Evolutionary conservation across 208 protist genomes (phyloP).

Genomic region (Leishmania tarentolae): DNA sequence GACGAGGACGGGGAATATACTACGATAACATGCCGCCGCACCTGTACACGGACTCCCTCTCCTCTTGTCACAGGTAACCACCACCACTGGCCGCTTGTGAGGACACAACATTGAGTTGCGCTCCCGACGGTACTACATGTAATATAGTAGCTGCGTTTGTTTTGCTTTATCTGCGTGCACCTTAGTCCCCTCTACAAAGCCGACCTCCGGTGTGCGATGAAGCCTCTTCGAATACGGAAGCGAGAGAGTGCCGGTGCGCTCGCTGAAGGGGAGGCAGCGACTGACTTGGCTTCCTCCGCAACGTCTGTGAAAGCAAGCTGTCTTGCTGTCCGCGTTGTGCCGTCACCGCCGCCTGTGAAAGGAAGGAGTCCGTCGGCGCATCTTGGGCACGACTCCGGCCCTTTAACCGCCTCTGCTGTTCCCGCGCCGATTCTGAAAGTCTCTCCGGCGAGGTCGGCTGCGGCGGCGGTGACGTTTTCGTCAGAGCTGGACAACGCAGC

Average conservation of each 20-base stretch:
- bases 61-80: not conserved
- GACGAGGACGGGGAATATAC: not conserved
- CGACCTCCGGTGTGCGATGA: not conserved
- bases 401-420: not conserved
- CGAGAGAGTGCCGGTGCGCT: slow-evolving; percentile 2
- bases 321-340: not conserved
- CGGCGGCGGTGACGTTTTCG: slow-evolving; percentile 31
- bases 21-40: not conserved
- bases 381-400: not conserved
- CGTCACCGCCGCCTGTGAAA: not conserved
- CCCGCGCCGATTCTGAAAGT: not conserved
- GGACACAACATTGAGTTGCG: not conserved
- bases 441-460: not conserved
- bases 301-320: not conserved
- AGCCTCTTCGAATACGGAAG: slow-evolving; percentile 12
- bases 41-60: not conserved
- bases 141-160: not conserved
- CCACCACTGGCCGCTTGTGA: not conserved
- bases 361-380: not conserved
- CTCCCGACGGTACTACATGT: not conserved
- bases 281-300: not conserved
- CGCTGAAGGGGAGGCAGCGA: not conserved
- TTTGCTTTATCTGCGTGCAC: not conserved
- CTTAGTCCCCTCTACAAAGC: not conserved
- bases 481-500: slow-evolving; percentile 75